phyloP scores from a whole-genome alignment of 495 filamentous ascomycete species.

The Xylaria bambusicola region DNA sequence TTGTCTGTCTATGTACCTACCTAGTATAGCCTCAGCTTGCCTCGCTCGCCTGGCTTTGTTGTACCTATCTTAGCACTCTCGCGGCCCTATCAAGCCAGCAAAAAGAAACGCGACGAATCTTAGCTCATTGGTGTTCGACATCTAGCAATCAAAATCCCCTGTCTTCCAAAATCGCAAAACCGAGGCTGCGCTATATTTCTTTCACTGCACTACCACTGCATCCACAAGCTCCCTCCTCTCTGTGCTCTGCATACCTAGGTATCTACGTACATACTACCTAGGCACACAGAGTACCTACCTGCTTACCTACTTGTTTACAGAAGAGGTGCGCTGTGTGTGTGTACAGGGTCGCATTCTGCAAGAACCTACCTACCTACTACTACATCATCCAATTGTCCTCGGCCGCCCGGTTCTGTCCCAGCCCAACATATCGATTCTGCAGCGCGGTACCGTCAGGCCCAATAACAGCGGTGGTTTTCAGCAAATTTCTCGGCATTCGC shows the following conservation, averaged over 20 bases:
- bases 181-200: no score
- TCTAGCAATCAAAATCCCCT: background rate
- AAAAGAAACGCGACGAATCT: constrained; percentile 5
- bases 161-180: no score
- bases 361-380: background rate
- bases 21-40: background rate
- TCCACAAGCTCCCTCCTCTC: no score
- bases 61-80: constrained; percentile 2
- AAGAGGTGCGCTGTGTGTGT: no score
- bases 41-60: background rate
- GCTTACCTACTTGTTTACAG: no score
- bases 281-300: no score
- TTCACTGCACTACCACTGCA: no score
- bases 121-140: background rate
- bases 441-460: background rate
- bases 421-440: background rate
- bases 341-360: background rate
- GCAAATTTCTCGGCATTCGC: background rate
- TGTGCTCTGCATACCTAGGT: no score
- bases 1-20: background rate
- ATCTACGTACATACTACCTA: no score
- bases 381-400: no score
- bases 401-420: no score
- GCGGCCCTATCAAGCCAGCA: background rate
- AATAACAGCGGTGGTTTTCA: background rate